A percentile compares a stretch with the other conserved stretches of the same genome.
Evolutionary conservation across 1,284 basidiomycete genomes (phyloP).

Genomic region (Puccinia polysora): DNA sequence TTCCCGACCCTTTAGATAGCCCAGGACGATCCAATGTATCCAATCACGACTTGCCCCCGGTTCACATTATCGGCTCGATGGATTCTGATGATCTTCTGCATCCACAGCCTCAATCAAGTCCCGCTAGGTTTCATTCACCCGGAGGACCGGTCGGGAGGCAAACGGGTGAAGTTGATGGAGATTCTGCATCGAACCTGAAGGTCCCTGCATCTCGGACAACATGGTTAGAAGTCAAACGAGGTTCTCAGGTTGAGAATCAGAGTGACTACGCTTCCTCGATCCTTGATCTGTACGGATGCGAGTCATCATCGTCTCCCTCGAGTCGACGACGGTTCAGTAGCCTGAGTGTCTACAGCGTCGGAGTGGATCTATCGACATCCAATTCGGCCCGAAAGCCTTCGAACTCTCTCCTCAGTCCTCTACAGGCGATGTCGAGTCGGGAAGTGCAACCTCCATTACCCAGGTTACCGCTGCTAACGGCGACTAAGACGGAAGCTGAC

Average conservation of each 20-base stretch:
- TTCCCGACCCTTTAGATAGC: too few relatives aligned
- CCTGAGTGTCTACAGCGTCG: not conserved
- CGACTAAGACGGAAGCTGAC: too few relatives aligned
- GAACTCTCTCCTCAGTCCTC: not conserved
- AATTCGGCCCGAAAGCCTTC: too few relatives aligned
- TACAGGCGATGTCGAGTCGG: not conserved
- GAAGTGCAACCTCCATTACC: too few relatives aligned
- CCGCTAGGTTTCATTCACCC: not conserved
- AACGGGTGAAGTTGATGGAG: too few relatives aligned
- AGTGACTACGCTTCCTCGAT: constrained; percentile 39
- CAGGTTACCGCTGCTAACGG: too few relatives aligned
- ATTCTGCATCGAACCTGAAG: not conserved
- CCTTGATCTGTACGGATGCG: constrained; percentile 21
- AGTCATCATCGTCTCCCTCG: not conserved
- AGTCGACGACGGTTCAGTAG: not conserved
- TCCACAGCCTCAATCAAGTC: too few relatives aligned
- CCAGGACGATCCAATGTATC: too few relatives aligned
- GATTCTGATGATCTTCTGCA: too few relatives aligned
- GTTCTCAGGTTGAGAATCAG: not conserved
- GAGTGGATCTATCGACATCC: not conserved
- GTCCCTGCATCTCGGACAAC: not conserved
- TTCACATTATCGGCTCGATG: too few relatives aligned
- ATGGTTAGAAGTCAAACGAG: not conserved
- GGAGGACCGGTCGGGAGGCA: too few relatives aligned
- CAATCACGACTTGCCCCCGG: too few relatives aligned